Evolutionary conservation across 805 yeast genomes (phyloP), one percentile per base, ranked within the genome.

Genomic region (Saccharomycopsis oosterbeekiorum): DNA sequence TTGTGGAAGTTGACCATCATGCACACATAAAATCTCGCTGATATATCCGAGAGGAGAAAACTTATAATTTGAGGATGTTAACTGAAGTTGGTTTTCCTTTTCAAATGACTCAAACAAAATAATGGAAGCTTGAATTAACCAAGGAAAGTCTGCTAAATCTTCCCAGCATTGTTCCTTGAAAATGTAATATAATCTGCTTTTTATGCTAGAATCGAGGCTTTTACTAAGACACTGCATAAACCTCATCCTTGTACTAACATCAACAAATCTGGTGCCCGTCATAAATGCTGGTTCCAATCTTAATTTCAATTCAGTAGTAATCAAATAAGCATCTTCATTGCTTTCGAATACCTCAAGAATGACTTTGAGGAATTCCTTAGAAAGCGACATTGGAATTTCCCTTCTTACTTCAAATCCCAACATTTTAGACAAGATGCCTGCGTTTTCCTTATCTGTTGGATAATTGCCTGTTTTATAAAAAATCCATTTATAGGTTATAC

Each of bases 91-190:
- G 60, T 79, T 75, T 0, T 79, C 78, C 47, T 71, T 72, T 61
- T 85, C 86, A 66, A 89, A 84, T 0, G 96, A 79, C 0, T 94
- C 96, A 68, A 86, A 89, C 6, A 94, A 73, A 36, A 96, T 73
- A 69, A 92, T 97, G 19, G 89, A 76, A 0, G 97, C 98, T 71
- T 93, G 98, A 70, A 90, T 90, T 64, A 93, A 74, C 99, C 99
- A 94, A 51, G 91, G 88, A 68, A 88, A 88, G 66, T 94, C 99
- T 0, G 96, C 92, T 43, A 94, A 75, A 66, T 82, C 87, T 70
- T 94, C 99, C 99, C 99, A 94, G 68, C 90, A 93, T 71, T 94
- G 99, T 68, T 94, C 98, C 43, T 93, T 77, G n/a, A 96, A 81
- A 9, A 93, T 86, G 67, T 96, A 96, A 65, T 86, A 84, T 41